phyloP scores from a whole-genome alignment of 495 filamentous ascomycete genomes.

The Penicillium coffeae region DNA sequence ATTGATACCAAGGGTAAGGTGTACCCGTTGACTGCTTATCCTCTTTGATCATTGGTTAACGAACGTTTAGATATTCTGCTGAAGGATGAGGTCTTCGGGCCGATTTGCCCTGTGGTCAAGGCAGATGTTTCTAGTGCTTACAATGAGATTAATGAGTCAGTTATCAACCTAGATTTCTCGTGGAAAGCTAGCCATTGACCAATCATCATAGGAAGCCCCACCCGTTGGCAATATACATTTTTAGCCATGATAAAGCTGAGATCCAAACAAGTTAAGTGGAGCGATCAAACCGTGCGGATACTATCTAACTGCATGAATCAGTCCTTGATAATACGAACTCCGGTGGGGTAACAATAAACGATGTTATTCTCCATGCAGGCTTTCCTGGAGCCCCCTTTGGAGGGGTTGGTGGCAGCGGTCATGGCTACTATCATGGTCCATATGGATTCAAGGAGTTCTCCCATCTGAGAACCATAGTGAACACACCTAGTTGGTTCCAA shows the following conservation, averaged over 20 bases:
- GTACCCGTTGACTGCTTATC: not conserved
- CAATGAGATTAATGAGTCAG: too few relatives aligned
- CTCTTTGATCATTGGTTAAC: not conserved
- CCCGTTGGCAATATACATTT: not conserved
- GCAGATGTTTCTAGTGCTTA: too few relatives aligned
- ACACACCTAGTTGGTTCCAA: not conserved
- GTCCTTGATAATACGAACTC: conserved; percentile 56
- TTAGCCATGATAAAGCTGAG: not conserved
- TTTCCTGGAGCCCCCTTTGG: conserved; percentile 70
- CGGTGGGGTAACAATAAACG: conserved; percentile 69
- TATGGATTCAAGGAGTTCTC: not conserved
- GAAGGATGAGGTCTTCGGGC: not conserved
- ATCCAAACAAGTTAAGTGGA: not conserved
- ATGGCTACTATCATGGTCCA: not conserved
- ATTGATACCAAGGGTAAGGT: not conserved
- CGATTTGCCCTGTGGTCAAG: not conserved
- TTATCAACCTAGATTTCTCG: too few relatives aligned
- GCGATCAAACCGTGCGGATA: too few relatives aligned
- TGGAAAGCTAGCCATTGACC: not conserved
- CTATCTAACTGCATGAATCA: not conserved
- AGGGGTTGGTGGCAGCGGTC: not conserved
- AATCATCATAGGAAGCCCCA: not conserved
- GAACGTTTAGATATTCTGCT: not conserved
- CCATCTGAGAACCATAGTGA: not conserved
- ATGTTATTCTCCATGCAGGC: conserved; percentile 61